Base-by-base conservation (phyloP, 441 rosid genomes). In the Pelargonium citronellum region DNA sequence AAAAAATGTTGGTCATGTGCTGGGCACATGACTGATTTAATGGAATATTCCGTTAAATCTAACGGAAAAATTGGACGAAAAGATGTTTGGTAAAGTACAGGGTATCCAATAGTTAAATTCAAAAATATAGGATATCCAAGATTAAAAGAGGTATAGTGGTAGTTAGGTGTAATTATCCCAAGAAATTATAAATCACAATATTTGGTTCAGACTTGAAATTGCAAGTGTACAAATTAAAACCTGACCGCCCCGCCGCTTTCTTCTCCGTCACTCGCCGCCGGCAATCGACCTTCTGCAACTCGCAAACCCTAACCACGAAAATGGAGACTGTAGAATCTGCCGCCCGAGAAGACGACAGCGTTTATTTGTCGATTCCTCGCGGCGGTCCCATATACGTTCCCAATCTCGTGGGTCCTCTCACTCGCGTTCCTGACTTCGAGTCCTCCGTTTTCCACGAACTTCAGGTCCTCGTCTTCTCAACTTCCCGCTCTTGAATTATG, bases 301-400 rank as follows among this genome's bases (percentile, higher is more conserved):
- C 60, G 8, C 60, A 53, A 53, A 53, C 60, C 60, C 60, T 15
- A 53, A 53, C 1, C 7, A 5, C 7, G 1, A 7, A 9, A 10
- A 20, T 22, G 68, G 66, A 16, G 69, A 69, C 22, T 2, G 64
- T 16, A 10, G 20, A 53, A 53, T 24, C 64, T 22, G 0, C 13
- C 34, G 16, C 43, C 20, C 44, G 30, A 49, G 69, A 20, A 58
- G 74, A 70, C 57, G 76, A 66, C 22, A 53, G 17, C 0, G 13
- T 64, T 24, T 47, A 68, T 51, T 19, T 60, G 12, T 71, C 78
- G 8, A 55, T 79, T 19, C 78, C 83, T 30, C 81, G 82, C 9
- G 96, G 96, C 17, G 96, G 96, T 0, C 95, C 92, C 5, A 76
- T 91, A 58, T 87, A 78, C 75, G 44, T 76, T 0, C 83, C 81